phyloP scores from a whole-genome alignment of 164 flowering plant genomes.

The Kalanchoe fedtschenkoi region DNA sequence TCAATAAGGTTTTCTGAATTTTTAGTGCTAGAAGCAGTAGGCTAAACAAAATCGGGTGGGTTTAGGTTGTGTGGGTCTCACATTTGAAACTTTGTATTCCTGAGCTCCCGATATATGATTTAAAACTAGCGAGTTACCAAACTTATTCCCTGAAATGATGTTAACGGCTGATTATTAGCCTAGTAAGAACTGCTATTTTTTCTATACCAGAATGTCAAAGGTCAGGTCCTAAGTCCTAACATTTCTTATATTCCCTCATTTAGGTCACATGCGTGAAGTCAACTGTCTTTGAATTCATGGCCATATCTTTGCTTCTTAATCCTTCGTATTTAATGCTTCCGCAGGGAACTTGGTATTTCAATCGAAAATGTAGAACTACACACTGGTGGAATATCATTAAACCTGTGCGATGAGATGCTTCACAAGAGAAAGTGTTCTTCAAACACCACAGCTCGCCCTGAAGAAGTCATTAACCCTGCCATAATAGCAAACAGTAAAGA shows the following conservation, averaged over 20 bases:
- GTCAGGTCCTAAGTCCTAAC: background rate
- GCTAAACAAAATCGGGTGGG: background rate
- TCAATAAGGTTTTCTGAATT: no score
- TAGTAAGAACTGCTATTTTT: background rate
- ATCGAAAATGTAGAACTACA: conserved; percentile 57
- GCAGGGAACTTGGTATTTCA: conserved; percentile 71
- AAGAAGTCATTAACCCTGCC: conserved; percentile 18
- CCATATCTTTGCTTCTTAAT: background rate
- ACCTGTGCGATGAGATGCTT: conserved; percentile 52
- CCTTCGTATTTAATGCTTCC: conserved; percentile 12
- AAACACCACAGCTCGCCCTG: conserved; percentile 21
- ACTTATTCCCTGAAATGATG: background rate
- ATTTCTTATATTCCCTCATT: background rate
- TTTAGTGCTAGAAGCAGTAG: background rate
- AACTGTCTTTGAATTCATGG: background rate
- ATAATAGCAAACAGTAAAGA: conserved; percentile 19
- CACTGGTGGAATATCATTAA: conserved; percentile 58
- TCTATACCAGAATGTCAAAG: background rate
- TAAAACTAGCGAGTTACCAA: background rate
- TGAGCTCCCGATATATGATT: background rate
- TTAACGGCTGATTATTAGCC: background rate
- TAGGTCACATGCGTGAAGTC: background rate
- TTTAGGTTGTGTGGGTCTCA: background rate
- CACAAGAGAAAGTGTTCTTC: conserved; percentile 31
- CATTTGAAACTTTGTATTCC: background rate